Conservation (phyloP, 768 basidiomycete genomes). For the Termitomyces sp. region DNA sequence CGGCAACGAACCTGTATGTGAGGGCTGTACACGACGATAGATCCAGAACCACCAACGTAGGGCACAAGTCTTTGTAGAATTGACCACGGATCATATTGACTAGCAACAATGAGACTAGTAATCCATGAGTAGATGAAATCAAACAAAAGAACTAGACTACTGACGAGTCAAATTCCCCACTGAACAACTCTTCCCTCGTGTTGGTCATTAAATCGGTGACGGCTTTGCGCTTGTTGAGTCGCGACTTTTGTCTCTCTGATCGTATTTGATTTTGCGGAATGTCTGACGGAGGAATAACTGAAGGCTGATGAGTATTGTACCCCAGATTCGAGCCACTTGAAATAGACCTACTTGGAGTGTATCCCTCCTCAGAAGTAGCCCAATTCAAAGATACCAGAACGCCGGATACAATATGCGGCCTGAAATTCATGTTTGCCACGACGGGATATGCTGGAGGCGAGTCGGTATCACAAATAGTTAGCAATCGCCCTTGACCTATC, state of each 20-base stretch:
- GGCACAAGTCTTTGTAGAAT: constrained; percentile 68
- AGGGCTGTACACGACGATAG: constrained; percentile 83
- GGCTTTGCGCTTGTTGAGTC: constrained; percentile 72
- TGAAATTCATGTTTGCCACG: constrained; percentile 81
- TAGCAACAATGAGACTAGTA: constrained; percentile 69
- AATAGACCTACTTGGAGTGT: constrained; percentile 50
- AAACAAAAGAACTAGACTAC: constrained; percentile 12
- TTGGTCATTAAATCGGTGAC: constrained; percentile 55
- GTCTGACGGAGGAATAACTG: constrained; percentile 58
- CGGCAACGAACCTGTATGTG: constrained; percentile 57
- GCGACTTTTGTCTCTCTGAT: constrained; percentile 66
- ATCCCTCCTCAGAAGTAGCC: constrained; percentile 79
- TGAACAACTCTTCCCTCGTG: constrained; percentile 75
- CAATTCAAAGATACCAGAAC: constrained; percentile 77
- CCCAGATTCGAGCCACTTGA: neutral
- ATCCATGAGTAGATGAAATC: neutral
- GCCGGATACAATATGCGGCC: constrained; percentile 40
- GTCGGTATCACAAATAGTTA: constrained; percentile 85
- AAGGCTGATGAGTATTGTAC: constrained; percentile 4
- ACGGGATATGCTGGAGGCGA: constrained; percentile 91
- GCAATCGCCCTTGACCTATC: constrained; percentile 70
- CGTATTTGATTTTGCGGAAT: constrained; percentile 50
- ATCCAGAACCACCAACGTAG: constrained; percentile 80
- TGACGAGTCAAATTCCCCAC: constrained; percentile 86
- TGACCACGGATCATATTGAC: constrained; percentile 80